Evolutionary conservation across 192 early-diverging fungal species (phyloP), one percentile per base, ranked within the genome.

Genomic region (Thamnidium elegans): DNA sequence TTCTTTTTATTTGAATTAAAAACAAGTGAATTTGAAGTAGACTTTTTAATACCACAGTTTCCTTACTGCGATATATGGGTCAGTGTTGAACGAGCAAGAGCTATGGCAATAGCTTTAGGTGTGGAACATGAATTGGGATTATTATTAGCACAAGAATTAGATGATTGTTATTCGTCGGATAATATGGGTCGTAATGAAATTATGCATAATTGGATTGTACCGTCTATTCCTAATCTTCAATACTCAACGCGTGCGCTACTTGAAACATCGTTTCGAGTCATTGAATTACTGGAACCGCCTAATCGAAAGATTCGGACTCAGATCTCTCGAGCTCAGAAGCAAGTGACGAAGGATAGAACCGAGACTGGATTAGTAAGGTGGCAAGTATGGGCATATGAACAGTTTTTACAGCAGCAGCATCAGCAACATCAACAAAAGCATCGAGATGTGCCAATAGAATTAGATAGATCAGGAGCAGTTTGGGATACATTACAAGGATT

Each of bases 31-130:
- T 73, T 65, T 32, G 54, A 73, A 15, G 51, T 63, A 14, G 71
- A 73, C 46, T 73, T 73, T 56, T 19, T 59, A 11, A 21, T 50
- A n/a, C 36, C 66, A 53, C 36, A 36, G 4, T 73, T 73, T 46
- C 71, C 71, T 5, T 73, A 65, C 60, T 54, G 63, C 4, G 71
- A 73, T 46, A 39, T 73, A 7, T 73, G 71, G 71, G 58, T 73
- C 19, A 63, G 54, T 50, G 30, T 64, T 11, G 30, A 67, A 47
- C 44, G 47, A 11, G 71, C 71, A 4, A 26, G 71, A 2, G n/a
- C 19, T 4, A 73, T 73, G 62, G 71, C 71, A 0, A 0, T 53
- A 19, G 53, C 48, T 8, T 32, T 73, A 7, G 71, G 66, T 5
- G 66, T 73, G 0, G 56, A 65, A 17, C 53, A 52, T 32, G 47